Percentiles rank a stretch among this genome's conserved stretches.
Evolutionary conservation across 2,329 filamentous ascomycete genomes (phyloP).

Genomic region (Hypoxylon sp.): DNA sequence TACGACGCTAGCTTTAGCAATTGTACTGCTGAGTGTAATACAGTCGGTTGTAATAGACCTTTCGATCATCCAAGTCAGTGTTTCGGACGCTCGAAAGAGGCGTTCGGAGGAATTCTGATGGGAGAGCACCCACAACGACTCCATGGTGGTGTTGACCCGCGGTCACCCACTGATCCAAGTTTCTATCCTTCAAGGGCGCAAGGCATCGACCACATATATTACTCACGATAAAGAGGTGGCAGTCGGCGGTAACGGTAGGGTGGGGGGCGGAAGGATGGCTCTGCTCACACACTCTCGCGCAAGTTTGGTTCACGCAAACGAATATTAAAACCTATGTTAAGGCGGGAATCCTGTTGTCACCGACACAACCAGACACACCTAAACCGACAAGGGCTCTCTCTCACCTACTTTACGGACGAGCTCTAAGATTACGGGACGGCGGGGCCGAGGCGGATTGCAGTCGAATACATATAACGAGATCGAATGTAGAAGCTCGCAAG

Average conservation of each 20-base stretch:
- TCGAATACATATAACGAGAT: slow-evolving; percentile 28
- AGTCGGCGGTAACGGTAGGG: slow-evolving; percentile 32
- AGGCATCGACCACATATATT: slow-evolving; percentile 44
- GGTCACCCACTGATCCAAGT: slow-evolving; percentile 40
- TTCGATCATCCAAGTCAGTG: slow-evolving; percentile 49
- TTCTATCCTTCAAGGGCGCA: slow-evolving; percentile 27
- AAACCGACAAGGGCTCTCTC: slow-evolving; percentile 36
- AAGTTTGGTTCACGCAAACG: slow-evolving; percentile 34
- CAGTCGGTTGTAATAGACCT: slow-evolving; percentile 59
- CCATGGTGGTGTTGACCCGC: slow-evolving; percentile 47
- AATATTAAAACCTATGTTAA: slow-evolving; percentile 42
- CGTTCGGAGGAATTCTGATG: slow-evolving; percentile 35
- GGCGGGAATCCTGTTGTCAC: slow-evolving; percentile 37
- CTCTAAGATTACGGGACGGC: slow-evolving; percentile 36
- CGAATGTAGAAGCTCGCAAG: slow-evolving; percentile 36
- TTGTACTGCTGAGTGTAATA: slow-evolving; percentile 55
- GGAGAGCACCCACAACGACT: slow-evolving; percentile 48
- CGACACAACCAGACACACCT: slow-evolving; percentile 34
- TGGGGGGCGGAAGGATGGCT: slow-evolving; percentile 36
- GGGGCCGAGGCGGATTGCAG: slow-evolving; percentile 19
- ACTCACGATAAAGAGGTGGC: slow-evolving; percentile 33
- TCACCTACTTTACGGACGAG: slow-evolving; percentile 39
- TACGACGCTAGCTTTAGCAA: slow-evolving; percentile 54
- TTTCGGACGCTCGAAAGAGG: slow-evolving; percentile 45
- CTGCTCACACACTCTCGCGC: slow-evolving; percentile 24